A percentile compares a stretch with the other conserved stretches of the same genome.
Evolutionary conservation across 164 flowering plant species (phyloP).

Genomic region (Cinnamomum micranthum): DNA sequence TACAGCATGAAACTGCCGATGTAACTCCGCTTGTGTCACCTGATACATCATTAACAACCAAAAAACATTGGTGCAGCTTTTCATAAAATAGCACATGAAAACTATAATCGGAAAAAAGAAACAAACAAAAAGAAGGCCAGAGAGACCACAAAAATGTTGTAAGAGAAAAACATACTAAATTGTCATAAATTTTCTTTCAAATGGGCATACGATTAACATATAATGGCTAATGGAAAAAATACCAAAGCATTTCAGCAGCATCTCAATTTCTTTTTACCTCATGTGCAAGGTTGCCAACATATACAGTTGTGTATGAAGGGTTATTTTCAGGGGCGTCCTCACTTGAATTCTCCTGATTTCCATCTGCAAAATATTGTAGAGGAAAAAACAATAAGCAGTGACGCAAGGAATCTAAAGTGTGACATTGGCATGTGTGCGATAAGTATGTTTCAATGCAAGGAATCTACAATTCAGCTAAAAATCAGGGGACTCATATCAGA

Average conservation of each 20-base stretch:
- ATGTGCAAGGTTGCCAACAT: conserved; percentile 96
- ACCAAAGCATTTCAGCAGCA: not conserved
- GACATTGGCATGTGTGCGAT: not conserved
- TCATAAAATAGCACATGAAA: not conserved
- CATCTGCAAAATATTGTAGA: conserved; percentile 47
- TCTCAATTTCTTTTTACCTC: conserved; percentile 44
- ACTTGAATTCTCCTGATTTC: conserved; percentile 59
- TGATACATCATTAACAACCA: conserved; percentile 21
- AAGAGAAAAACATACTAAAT: too few species aligned
- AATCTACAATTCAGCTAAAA: not conserved
- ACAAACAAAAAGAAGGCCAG: too few species aligned
- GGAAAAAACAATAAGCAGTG: not conserved
- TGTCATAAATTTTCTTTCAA: not conserved
- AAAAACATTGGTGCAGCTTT: not conserved
- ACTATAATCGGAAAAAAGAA: too few species aligned
- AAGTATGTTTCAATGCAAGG: not conserved
- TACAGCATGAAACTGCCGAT: conserved; percentile 84
- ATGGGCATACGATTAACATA: not conserved
- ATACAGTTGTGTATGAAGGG: conserved; percentile 87
- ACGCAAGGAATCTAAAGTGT: not conserved
- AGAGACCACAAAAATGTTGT: too few species aligned
- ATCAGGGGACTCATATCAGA: not conserved
- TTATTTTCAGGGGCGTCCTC: conserved; percentile 89
- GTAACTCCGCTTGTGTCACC: conserved; percentile 91
- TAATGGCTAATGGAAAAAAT: not conserved